phyloP scores from a whole-genome alignment of 176 grass and related monocot species.

The Hsuehochloa calcarea region DNA sequence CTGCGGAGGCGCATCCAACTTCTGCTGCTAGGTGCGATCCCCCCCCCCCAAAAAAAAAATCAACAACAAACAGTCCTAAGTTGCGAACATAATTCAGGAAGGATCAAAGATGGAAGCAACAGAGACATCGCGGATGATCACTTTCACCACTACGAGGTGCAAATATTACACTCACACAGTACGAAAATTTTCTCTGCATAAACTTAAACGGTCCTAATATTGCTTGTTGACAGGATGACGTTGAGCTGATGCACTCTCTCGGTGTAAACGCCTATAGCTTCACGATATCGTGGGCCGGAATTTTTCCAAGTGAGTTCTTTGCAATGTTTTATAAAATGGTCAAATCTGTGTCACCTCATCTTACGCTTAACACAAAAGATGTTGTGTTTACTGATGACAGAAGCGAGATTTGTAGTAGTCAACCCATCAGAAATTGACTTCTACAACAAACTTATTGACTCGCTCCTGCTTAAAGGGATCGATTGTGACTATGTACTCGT shows the following conservation, averaged over 20 bases:
- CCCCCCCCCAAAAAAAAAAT: not conserved
- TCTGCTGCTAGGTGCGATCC: not conserved
- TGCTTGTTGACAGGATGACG: slow-evolving; percentile 45
- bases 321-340: not conserved
- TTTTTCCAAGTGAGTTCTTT: slow-evolving; percentile 56
- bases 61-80: not conserved
- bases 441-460: slow-evolving; percentile 61
- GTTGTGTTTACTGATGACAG: slow-evolving; percentile 3
- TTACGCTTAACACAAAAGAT: not conserved
- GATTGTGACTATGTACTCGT: not conserved
- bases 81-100: slow-evolving; percentile 39
- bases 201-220: not conserved
- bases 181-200: no score
- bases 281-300: slow-evolving; percentile 71
- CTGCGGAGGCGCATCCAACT: no score
- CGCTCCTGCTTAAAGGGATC: slow-evolving; percentile 57
- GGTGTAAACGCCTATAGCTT: slow-evolving; percentile 65
- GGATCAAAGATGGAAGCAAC: slow-evolving; percentile 43
- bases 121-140: slow-evolving; percentile 74
- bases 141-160: slow-evolving; percentile 58
- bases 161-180: not conserved
- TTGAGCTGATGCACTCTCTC: slow-evolving; percentile 53
- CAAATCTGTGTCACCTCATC: not conserved
- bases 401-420: slow-evolving; percentile 46
- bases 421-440: slow-evolving; percentile 54